Evolutionary conservation across 352 stramenopile species (phyloP).

Genomic region (Phytophthora constricta): DNA sequence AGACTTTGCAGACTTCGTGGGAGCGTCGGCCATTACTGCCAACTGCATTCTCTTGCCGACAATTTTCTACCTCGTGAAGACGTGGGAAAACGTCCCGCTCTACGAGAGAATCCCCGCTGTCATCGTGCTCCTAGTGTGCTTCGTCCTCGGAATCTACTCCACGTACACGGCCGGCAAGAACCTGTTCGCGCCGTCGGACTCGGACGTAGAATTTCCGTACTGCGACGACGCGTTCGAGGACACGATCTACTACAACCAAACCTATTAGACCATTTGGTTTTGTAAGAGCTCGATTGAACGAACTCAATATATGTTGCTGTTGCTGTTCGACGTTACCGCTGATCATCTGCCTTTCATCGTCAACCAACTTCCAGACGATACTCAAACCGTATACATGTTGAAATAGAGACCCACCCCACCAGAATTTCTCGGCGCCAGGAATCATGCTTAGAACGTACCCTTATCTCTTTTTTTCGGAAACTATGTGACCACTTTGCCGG

Average conservation of each 20-base stretch:
- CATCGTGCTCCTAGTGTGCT: slow-evolving; percentile 34
- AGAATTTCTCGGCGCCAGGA: no score
- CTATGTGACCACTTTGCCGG: no score
- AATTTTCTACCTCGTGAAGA: slow-evolving; percentile 46
- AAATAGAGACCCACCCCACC: no score
- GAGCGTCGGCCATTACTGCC: slow-evolving; percentile 37
- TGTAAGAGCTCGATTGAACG: no score
- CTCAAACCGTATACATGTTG: no score
- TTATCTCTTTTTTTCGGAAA: no score
- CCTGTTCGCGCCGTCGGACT: slow-evolving; percentile 28
- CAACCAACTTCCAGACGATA: no score
- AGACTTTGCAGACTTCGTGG: slow-evolving; percentile 54
- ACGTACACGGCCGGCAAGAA: slow-evolving; percentile 38
- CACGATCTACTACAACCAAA: slow-evolving; percentile 48
- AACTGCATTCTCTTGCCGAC: slow-evolving; percentile 32
- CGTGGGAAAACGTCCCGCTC: slow-evolving; percentile 39
- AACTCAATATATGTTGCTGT: no score
- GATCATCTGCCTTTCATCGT: no score
- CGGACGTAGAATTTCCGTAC: slow-evolving; percentile 1
- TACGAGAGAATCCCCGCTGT: slow-evolving; percentile 39
- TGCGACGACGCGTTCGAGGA: slow-evolving; percentile 38
- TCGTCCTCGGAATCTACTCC: slow-evolving; percentile 36
- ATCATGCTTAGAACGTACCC: no score
- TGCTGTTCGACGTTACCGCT: no score
- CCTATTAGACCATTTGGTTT: background rate